A percentile compares a stretch with the other conserved stretches of the same genome.
phyloP scores from a whole-genome alignment of 2,329 filamentous ascomycete species.

The Fusarium tanahbumbuense region DNA sequence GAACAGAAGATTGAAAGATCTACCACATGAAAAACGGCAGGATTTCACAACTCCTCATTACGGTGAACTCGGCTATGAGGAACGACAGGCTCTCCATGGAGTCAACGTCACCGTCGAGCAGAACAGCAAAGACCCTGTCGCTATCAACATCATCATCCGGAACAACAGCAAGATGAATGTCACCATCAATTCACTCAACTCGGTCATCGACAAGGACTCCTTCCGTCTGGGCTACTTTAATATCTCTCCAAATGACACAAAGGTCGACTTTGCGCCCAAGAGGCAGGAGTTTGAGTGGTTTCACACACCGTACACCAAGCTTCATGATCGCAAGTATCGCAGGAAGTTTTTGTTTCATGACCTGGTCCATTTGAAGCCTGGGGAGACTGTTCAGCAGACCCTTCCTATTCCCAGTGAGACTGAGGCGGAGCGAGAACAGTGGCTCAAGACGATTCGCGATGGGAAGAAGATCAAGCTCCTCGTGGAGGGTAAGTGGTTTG shows the following conservation, averaged over 20 bases:
- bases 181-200: neutral
- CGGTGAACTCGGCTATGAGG: neutral
- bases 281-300: neutral
- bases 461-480: neutral
- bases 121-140: neutral
- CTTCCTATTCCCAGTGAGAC: neutral
- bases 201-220: neutral
- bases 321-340: neutral
- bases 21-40: neutral
- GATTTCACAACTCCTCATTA: neutral
- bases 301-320: neutral
- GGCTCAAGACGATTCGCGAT: neutral
- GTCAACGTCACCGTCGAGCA: neutral
- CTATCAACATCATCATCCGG: neutral
- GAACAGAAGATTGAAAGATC: neutral
- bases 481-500: neutral
- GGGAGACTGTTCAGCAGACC: neutral
- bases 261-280: neutral
- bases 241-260: neutral
- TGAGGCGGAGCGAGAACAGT: neutral
- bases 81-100: neutral
- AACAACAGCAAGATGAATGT: conserved; percentile 5
- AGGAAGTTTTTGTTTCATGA: neutral
- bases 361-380: neutral
- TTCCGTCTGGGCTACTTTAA: neutral